These are phyloP conservation scores for Fusarium sp. DNA, from an alignment of 2,329 filamentous ascomycete species.

Conservation along the genomic window DNA sequence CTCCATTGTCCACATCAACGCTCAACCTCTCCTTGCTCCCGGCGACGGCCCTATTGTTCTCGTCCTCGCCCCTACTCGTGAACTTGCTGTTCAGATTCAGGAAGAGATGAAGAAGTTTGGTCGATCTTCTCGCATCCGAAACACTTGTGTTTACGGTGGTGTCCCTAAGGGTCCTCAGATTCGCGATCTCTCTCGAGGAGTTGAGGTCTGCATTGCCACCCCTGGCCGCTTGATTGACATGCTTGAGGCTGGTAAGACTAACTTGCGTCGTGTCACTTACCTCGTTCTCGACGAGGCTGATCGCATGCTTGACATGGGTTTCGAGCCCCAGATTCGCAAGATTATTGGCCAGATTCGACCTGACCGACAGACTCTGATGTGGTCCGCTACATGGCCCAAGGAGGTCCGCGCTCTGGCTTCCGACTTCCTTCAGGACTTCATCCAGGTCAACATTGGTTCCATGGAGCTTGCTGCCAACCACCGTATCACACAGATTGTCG, in stretches of 20 bases:
- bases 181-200: slow-evolving; percentile 90
- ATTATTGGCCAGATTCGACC: slow-evolving; percentile 98
- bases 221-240: slow-evolving; percentile 98
- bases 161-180: slow-evolving; percentile 98
- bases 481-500: slow-evolving; percentile 96
- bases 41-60: slow-evolving; percentile 97
- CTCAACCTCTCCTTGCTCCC: slow-evolving; percentile 92
- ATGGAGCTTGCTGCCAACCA: slow-evolving; percentile 97
- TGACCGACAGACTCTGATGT: slow-evolving; percentile 99
- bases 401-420: slow-evolving; percentile 91
- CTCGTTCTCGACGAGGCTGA: slow-evolving; percentile 98
- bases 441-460: slow-evolving; percentile 98
- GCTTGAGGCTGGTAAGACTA: slow-evolving; percentile 97
- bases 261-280: slow-evolving; percentile 97
- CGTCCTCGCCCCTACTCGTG: slow-evolving; percentile 94
- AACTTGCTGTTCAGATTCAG: slow-evolving; percentile 98
- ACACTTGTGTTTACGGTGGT: slow-evolving; percentile 99
- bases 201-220: slow-evolving; percentile 98
- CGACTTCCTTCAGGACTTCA: slow-evolving; percentile 94
- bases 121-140: slow-evolving; percentile 96
- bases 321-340: slow-evolving; percentile 99
- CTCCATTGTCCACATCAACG: slow-evolving; percentile 99
- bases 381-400: slow-evolving; percentile 99
- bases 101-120: slow-evolving; percentile 99
- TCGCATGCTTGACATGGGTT: slow-evolving; percentile 99